A percentile compares a stretch with the other conserved stretches of the same genome.
Evolutionary conservation across 495 filamentous ascomycete genomes (phyloP).

Genomic region (Bathelium albidoporum): DNA sequence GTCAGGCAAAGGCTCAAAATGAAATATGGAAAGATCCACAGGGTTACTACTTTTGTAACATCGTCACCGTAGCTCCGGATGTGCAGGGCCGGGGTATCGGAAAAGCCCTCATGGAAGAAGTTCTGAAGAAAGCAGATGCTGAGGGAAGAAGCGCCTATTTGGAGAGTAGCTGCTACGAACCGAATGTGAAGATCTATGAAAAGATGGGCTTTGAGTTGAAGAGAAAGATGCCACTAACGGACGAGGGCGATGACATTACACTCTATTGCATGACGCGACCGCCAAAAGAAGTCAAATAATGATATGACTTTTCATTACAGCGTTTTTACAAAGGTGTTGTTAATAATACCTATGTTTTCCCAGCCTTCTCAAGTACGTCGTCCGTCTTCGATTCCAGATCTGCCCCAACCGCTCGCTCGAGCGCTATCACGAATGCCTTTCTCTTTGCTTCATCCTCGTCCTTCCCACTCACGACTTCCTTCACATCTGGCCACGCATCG

Average conservation of each 20-base stretch:
- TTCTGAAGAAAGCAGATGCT: slow-evolving; percentile 47
- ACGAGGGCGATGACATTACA: slow-evolving; percentile 39
- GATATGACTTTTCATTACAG: neutral
- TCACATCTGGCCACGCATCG: slow-evolving; percentile 22
- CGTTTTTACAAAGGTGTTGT: neutral
- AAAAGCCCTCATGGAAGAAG: slow-evolving; percentile 45
- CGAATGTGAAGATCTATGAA: slow-evolving; percentile 57
- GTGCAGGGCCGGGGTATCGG: slow-evolving; percentile 52
- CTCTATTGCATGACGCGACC: slow-evolving; percentile 45
- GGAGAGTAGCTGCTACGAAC: slow-evolving; percentile 51
- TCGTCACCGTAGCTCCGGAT: slow-evolving; percentile 52
- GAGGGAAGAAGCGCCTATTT: slow-evolving; percentile 54
- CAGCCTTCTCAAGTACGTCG: slow-evolving; percentile 9
- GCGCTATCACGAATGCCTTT: slow-evolving; percentile 10
- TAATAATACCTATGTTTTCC: neutral
- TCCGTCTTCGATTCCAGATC: slow-evolving; percentile 17
- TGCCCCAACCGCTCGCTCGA: slow-evolving; percentile 14
- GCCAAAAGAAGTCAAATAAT: slow-evolving; percentile 18
- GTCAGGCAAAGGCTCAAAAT: slow-evolving; percentile 46
- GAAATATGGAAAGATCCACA: slow-evolving; percentile 47
- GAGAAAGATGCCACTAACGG: slow-evolving; percentile 52
- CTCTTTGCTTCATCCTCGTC: slow-evolving; percentile 13
- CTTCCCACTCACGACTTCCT: slow-evolving; percentile 5
- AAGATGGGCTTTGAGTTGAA: slow-evolving; percentile 52
- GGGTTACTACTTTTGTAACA: slow-evolving; percentile 63